These are phyloP conservation scores for Zygoascus ofunaensis DNA, from an alignment of 805 yeast species.

Conservation along the genomic window DNA sequence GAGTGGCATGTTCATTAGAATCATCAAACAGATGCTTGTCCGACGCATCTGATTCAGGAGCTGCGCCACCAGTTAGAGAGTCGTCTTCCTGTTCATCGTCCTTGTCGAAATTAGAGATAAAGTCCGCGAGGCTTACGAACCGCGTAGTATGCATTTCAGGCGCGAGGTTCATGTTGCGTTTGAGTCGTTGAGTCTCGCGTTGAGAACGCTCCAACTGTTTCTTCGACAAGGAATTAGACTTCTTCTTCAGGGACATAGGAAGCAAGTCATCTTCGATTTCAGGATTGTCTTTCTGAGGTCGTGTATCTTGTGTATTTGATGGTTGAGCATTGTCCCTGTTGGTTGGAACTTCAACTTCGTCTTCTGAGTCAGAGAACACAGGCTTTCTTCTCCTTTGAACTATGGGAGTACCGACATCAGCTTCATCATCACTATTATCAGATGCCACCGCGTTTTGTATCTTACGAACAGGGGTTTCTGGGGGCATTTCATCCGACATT, in stretches of 20 bases:
- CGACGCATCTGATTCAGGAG: background rate
- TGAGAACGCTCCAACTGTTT: constrained; percentile 18
- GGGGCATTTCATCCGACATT: no score
- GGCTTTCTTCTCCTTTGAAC: background rate
- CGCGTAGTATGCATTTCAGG: constrained; percentile 17
- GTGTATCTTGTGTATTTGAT: no score
- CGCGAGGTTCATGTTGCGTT: constrained; percentile 18
- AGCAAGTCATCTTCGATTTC: no score
- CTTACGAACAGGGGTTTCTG: no score
- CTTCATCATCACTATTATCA: background rate
- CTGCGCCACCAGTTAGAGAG: background rate
- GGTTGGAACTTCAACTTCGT: background rate
- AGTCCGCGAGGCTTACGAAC: constrained; percentile 10
- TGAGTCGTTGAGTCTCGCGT: constrained; percentile 17
- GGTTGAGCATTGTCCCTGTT: no score
- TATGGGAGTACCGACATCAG: background rate
- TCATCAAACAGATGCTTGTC: background rate
- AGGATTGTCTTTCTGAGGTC: no score
- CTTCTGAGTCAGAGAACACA: background rate
- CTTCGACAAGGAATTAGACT: constrained; percentile 11
- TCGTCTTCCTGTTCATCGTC: background rate
- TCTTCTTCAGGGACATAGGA: no score
- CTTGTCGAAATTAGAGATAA: constrained; percentile 13
- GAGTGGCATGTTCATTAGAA: constrained; percentile 3
- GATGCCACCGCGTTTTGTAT: no score